Evolutionary conservation across 1,139 yeast species (phyloP).

Genomic region (Hyphopichia fennica): DNA sequence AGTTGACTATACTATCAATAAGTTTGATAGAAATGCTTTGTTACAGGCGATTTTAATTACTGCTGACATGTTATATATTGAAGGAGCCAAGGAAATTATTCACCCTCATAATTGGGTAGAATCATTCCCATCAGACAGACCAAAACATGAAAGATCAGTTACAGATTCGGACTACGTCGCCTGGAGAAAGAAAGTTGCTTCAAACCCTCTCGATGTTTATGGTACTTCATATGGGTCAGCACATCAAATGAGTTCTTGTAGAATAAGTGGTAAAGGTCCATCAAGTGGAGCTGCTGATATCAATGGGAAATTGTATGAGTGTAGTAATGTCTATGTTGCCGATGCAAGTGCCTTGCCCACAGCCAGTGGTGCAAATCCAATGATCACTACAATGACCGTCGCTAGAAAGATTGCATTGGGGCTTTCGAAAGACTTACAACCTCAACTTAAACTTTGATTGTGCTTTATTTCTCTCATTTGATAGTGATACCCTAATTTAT

Average conservation of each 20-base stretch:
- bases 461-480: background rate
- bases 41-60: constrained; percentile 39
- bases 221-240: constrained; percentile 50
- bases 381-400: constrained; percentile 43
- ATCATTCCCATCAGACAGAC: constrained; percentile 38
- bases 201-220: constrained; percentile 26
- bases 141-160: constrained; percentile 41
- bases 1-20: constrained; percentile 42
- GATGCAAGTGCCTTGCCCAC: constrained; percentile 60
- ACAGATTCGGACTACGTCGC: constrained; percentile 46
- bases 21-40: constrained; percentile 46
- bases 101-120: constrained; percentile 41
- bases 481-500: no score
- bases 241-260: constrained; percentile 61
- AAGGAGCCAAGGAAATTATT: constrained; percentile 51
- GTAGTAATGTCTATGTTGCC: constrained; percentile 53
- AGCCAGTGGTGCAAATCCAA: constrained; percentile 61
- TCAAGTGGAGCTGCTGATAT: constrained; percentile 48
- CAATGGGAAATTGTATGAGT: constrained; percentile 52
- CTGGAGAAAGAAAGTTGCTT: constrained; percentile 41
- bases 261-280: constrained; percentile 54
- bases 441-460: background rate
- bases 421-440: constrained; percentile 30
- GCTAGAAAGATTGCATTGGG: constrained; percentile 38
- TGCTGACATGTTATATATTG: constrained; percentile 50